phyloP scores from a whole-genome alignment of 192 early-diverging fungal species.

The Gamsiella multidivaricata region DNA sequence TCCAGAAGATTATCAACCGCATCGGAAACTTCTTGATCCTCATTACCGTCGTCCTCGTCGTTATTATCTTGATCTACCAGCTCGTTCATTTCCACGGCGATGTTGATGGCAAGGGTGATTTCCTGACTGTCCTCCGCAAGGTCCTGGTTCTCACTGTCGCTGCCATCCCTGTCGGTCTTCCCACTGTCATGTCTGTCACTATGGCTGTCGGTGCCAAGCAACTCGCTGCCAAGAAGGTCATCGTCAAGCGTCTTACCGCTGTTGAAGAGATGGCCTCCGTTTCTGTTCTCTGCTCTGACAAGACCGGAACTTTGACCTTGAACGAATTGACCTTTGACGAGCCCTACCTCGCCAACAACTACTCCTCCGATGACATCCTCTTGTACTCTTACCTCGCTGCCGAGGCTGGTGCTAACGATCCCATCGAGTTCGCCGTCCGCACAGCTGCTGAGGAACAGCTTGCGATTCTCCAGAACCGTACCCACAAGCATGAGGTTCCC shows the following conservation, averaged over 20 bases:
- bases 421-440: constrained; percentile 87
- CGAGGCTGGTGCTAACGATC: constrained; percentile 87
- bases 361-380: constrained; percentile 79
- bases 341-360: constrained; percentile 74
- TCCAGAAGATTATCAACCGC: constrained; percentile 93
- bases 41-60: constrained; percentile 79
- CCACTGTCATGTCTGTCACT: constrained; percentile 92
- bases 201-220: constrained; percentile 93
- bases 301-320: constrained; percentile 89
- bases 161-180: constrained; percentile 91
- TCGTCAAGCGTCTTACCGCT: constrained; percentile 92
- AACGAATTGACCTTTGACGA: constrained; percentile 91
- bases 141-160: constrained; percentile 93
- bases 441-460: constrained; percentile 77
- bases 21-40: constrained; percentile 95
- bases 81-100: constrained; percentile 63
- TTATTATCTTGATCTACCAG: constrained; percentile 84
- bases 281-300: constrained; percentile 81
- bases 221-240: constrained; percentile 89
- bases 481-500: constrained; percentile 81
- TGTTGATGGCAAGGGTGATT: constrained; percentile 56
- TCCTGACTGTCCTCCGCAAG: constrained; percentile 72
- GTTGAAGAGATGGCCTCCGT: constrained; percentile 92
- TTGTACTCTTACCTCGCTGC: constrained; percentile 81
- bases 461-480: constrained; percentile 67